Base-by-base conservation (phyloP, 768 basidiomycete genomes). In the Lyophyllum semitale region DNA sequence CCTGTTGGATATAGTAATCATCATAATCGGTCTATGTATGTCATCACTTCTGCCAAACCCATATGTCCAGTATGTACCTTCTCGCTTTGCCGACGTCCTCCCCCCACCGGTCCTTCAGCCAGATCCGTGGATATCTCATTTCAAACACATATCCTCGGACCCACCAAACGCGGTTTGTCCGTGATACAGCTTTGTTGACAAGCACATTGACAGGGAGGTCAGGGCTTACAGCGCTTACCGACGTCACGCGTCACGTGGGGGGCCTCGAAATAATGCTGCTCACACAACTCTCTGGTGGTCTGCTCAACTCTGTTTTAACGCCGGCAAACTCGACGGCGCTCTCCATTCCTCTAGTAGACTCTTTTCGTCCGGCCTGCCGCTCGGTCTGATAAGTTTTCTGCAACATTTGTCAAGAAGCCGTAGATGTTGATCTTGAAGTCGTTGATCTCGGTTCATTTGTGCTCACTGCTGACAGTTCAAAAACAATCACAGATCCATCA, bases 401-500 rank as follows among this genome's bases (percentile, higher is more conserved):
- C 15, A 27, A 15, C 43, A 47, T 47, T 37, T 46, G 37, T 49
- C 42, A 30, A 48, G 41, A 53, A 27, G 29, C 48, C 48, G 35
- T 32, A 26, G 47, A 37, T 49, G 40, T 25, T 42, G 37, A 38
- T n/a, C 38, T 38, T 29, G 46, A 32, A 3, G 25, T 50, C 17
- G 22, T 38, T 29, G 18, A 48, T 42, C 33, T 53, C 51, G 51
- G 23, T 46, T 40, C 47, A 13, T 52, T 20, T 38, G n/a, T n/a
- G n/a, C n/a, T n/a, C n/a, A n/a, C n/a, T 20, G 26, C 37, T 41
- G 32, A 51, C 48, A 37, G 12, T 22, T 41, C 25, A 25, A 20
- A 26, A 51, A 44, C 18, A 38, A 38, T 15, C 8, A 45, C 49
- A 37, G 12, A 27, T 20, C 35, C 18, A 29, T 13, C 41, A 52